These are phyloP conservation scores for Musa acuminata DNA, from an alignment of 176 grass and related monocot species.

Conservation along the genomic window DNA sequence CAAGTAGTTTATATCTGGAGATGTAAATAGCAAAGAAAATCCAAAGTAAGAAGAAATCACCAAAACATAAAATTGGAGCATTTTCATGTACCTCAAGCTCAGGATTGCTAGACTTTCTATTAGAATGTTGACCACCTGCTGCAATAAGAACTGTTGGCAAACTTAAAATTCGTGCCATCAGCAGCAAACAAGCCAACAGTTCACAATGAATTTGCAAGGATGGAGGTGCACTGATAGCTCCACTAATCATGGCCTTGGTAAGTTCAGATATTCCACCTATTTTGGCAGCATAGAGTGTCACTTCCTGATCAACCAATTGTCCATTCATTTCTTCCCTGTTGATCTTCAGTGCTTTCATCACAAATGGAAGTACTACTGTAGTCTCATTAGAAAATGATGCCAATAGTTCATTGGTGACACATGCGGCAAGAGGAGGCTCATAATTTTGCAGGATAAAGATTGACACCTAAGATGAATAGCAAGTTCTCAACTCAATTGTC, in stretches of 20 bases:
- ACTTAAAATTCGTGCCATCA: conserved; percentile 60
- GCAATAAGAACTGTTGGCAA: conserved; percentile 48
- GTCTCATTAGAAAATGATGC: conserved; percentile 23
- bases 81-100: conserved; percentile 56
- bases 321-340: conserved; percentile 21
- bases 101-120: conserved; percentile 32
- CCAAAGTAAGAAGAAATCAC: background rate
- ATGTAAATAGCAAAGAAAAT: background rate
- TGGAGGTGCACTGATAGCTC: conserved; percentile 37
- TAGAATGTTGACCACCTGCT: conserved; percentile 30
- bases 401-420: conserved; percentile 66
- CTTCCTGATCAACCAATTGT: conserved; percentile 21
- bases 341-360: conserved; percentile 33
- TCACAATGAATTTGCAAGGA: conserved; percentile 60
- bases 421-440: conserved; percentile 62
- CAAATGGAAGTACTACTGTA: conserved; percentile 56
- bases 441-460: conserved; percentile 71
- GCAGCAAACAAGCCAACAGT: conserved; percentile 61
- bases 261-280: conserved; percentile 53
- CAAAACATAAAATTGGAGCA: background rate
- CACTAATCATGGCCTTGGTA: conserved; percentile 34
- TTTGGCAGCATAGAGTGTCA: conserved; percentile 41
- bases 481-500: background rate
- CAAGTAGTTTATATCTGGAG: background rate
- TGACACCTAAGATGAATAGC: conserved; percentile 50